phyloP scores from a whole-genome alignment of 208 protist species.

The Leishmania martiniquensis region DNA sequence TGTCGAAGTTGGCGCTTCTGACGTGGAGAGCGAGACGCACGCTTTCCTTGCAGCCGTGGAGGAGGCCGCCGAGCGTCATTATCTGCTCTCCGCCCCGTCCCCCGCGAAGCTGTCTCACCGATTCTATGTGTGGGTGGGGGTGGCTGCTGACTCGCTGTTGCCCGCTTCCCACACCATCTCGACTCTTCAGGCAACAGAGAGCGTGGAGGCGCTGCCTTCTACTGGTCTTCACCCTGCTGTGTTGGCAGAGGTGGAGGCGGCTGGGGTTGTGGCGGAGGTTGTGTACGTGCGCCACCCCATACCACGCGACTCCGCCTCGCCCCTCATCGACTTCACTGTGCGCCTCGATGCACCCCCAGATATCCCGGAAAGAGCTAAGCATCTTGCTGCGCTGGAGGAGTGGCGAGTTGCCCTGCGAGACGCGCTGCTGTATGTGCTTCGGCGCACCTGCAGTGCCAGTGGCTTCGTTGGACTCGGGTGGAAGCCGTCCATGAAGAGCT shows the following conservation, averaged over 20 bases:
- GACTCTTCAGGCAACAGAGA: not conserved
- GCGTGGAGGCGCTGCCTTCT: not conserved
- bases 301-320: not conserved
- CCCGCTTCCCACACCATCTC: not conserved
- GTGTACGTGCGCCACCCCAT: slow-evolving; percentile 3
- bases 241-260: slow-evolving; percentile 37
- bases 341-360: slow-evolving; percentile 24
- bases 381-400: slow-evolving; percentile 38
- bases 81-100: not conserved
- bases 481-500: not conserved
- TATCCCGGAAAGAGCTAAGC: slow-evolving; percentile 30
- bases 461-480: slow-evolving; percentile 8
- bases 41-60: slow-evolving; percentile 8
- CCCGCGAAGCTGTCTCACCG: not conserved
- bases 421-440: slow-evolving; percentile 59
- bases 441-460: slow-evolving; percentile 20
- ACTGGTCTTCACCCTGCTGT: slow-evolving; percentile 48
- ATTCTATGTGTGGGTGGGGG: slow-evolving; percentile 3
- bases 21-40: not conserved
- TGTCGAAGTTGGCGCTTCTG: not conserved
- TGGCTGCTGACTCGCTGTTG: slow-evolving; percentile 5
- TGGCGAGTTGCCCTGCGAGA: slow-evolving; percentile 56
- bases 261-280: slow-evolving; percentile 41
- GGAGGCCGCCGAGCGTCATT: not conserved
- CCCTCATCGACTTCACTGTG: slow-evolving; percentile 27